Conservation (phyloP, 1,284 basidiomycete genomes). For the Termitomyces sp. region DNA sequence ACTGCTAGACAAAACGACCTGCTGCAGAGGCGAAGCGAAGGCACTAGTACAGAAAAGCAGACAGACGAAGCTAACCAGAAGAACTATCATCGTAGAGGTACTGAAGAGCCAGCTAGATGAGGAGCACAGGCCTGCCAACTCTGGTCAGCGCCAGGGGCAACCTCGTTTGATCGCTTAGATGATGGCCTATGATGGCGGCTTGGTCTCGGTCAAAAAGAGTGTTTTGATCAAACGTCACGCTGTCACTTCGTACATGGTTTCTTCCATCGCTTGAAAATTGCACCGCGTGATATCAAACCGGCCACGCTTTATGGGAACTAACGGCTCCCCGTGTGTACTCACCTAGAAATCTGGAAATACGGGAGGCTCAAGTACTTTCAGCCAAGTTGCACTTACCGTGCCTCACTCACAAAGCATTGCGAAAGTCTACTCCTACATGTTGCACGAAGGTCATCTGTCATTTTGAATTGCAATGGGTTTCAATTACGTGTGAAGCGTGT, state of each 20-base stretch:
- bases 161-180: constrained; percentile 7
- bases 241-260: background rate
- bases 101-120: background rate
- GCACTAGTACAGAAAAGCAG: constrained; percentile 5
- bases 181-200: background rate
- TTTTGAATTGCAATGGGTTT: background rate
- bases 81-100: background rate
- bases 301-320: background rate
- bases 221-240: background rate
- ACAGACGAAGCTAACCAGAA: constrained; percentile 11
- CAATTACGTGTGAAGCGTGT: background rate
- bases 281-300: background rate
- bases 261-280: too few relatives aligned
- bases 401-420: background rate
- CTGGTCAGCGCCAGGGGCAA: constrained; percentile 4
- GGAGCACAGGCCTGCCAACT: constrained; percentile 1
- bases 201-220: background rate
- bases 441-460: background rate
- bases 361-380: background rate
- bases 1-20: constrained; percentile 6
- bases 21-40: constrained; percentile 9
- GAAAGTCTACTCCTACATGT: background rate
- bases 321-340: background rate
- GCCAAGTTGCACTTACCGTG: too few relatives aligned
- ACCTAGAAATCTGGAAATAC: background rate